Percentiles rank a stretch among this genome's conserved stretches.
These are phyloP conservation scores for Penicillium bovifimosum DNA, from an alignment of 495 filamentous ascomycete species.

Conservation along the genomic window DNA sequence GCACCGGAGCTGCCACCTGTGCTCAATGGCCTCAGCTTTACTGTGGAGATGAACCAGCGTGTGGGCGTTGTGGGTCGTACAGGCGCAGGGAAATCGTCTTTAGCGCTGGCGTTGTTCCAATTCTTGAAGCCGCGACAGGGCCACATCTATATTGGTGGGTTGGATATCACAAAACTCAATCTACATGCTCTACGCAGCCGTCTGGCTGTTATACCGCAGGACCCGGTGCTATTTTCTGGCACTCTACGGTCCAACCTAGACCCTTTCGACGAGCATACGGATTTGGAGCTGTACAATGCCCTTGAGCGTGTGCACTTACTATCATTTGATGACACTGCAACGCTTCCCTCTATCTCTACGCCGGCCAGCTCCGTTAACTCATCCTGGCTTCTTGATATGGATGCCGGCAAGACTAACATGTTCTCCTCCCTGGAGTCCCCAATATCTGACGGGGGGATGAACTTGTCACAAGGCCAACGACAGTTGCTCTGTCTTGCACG, in stretches of 20 bases:
- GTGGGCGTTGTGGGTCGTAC: conserved; percentile 93
- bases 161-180: conserved; percentile 79
- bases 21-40: conserved; percentile 69
- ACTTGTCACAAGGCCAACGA: conserved; percentile 93
- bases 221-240: conserved; percentile 90
- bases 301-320: too few relatives aligned
- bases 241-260: conserved; percentile 89
- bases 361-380: too few relatives aligned
- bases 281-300: conserved; percentile 84
- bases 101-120: conserved; percentile 91
- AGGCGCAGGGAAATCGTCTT: conserved; percentile 88
- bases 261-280: conserved; percentile 82
- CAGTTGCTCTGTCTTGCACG: conserved; percentile 93
- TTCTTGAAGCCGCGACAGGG: conserved; percentile 79
- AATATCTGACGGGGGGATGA: too few relatives aligned
- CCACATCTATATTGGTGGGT: conserved; percentile 77
- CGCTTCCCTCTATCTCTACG: too few relatives aligned
- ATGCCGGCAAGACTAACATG: too few relatives aligned
- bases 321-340: too few relatives aligned
- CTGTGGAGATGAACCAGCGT: conserved; percentile 77
- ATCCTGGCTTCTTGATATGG: too few relatives aligned
- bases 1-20: conserved; percentile 76
- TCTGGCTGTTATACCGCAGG: conserved; percentile 92
- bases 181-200: conserved; percentile 81
- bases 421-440: too few relatives aligned